Base-by-base conservation (phyloP, 164 flowering plant genomes). In the Aristolochia contorta region DNA sequence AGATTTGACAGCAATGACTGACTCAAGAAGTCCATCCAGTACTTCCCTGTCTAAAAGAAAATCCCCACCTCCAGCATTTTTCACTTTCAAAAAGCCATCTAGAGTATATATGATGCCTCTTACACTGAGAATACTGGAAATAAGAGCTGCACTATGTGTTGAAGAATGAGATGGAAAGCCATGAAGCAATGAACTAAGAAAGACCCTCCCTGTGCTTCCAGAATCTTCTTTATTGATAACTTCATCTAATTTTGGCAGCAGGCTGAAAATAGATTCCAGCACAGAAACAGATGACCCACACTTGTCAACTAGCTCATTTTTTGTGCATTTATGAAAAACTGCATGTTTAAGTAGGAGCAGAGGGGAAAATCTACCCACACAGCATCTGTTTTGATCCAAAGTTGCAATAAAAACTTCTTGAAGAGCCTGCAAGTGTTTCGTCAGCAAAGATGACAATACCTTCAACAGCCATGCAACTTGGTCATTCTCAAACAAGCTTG, bases 121-220 rank as follows among this genome's bases (percentile, higher is more conserved):
- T 53, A 88, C 74, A 63, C 69, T 73, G 33, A 94, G 80, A 67
- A 83, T 62, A 69, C 85, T 81, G 49, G 99, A 94, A 56, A 89
- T 72, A 56, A 91, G 77, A 70, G 67, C 57, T 20, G 78, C 96
- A 79, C 91, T 87, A 3, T 74, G 58, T 73, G 68, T 57, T 67
- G 60, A 69, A 70, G 65, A 69, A 68, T 77, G 74, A 47, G 74
- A 73, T 14, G 99, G 99, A 59, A 86, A 83, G 56, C 99, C 97
- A 78, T 94, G 97, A 75, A 94, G 66, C 71, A 83, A 62, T 61
- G 74, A 76, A 70, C 80, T 82, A 74, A 80, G 78, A 45, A 78
- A 80, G 21, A 74, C 71, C 61, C 66, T 75, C 5, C 68, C 54
- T 22, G 54, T 27, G 18, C 70, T 61, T 48, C 83, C 95, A 18